Evolutionary conservation across 768 basidiomycete species (phyloP), one percentile per base, ranked within the genome.

Genomic region (Exidia glandulosa): DNA sequence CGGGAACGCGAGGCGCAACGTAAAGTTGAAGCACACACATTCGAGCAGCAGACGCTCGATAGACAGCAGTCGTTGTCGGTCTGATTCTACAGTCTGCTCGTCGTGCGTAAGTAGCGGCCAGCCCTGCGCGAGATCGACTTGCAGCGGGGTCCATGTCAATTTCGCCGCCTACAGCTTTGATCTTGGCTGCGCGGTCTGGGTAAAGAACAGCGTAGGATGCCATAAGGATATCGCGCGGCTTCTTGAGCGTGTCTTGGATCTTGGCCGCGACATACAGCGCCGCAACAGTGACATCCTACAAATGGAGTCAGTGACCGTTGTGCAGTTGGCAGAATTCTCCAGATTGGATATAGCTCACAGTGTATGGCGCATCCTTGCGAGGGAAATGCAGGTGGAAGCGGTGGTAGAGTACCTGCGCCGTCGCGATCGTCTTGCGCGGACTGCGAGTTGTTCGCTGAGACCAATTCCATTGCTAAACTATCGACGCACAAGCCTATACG

Each of bases 241-340:
- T 98, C 77, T 99, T 99, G 63, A 98, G 81, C 2, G 96, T 98
- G 73, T 99, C 96, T 66, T 98, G 94, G 80, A 98, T 89, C 73
- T 99, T 99, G 2, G 91, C 88, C 0, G 95, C 94, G 14, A 97
- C 94, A 72, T 92, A 96, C 5, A 98, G 75, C 0, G 86, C 79
- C 2, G 93, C 88, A 10, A 96, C 80, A 6, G 88, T 80, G 2
- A 93, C 90, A 67, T 99, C 95, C 94, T 96, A 62, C 5, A 27
- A 41, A n/a, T n/a, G n/a, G n/a, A n/a, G n/a, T n/a, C 2, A 41
- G 56, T 29, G 41, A 48, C 36, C 41, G 48, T 30, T 33, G 23
- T 27, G 47, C 6, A 30, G 47, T 23, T 54, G 25, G 25, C 29
- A 27, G 6, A 1, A 58, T 16, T 31, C 32, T 10, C n/a, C n/a